phyloP scores from a whole-genome alignment of 345 rosid genomes.

The Erodium maritimum region DNA sequence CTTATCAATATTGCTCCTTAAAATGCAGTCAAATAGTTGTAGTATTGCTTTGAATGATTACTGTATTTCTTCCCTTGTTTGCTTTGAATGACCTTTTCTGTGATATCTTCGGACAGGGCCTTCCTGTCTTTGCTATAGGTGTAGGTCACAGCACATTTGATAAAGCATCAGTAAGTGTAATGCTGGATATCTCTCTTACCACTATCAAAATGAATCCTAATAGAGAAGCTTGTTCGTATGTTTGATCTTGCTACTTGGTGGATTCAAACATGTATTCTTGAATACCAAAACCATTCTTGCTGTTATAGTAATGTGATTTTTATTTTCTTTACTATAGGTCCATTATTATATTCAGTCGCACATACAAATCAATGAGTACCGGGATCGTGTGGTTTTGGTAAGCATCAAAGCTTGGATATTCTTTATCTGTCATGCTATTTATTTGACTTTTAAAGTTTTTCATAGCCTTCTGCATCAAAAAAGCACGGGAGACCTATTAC shows the following conservation, averaged over 20 bases:
- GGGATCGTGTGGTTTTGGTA: constrained; percentile 81
- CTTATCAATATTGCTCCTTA: not conserved
- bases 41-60: not conserved
- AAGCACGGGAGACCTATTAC: constrained; percentile 71
- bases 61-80: not conserved
- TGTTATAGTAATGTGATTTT: not conserved
- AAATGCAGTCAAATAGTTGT: not conserved
- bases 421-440: not conserved
- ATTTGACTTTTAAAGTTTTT: constrained; percentile 14
- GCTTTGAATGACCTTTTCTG: constrained; percentile 2
- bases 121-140: constrained; percentile 74
- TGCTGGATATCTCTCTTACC: not conserved
- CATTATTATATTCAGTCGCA: constrained; percentile 87
- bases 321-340: constrained; percentile 32
- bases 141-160: constrained; percentile 78
- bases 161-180: constrained; percentile 78
- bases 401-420: constrained; percentile 19
- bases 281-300: too few species aligned
- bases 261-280: not conserved
- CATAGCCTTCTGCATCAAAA: constrained; percentile 73
- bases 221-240: not conserved
- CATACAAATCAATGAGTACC: constrained; percentile 87
- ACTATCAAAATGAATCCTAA: not conserved
- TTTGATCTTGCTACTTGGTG: not conserved
- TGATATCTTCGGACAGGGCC: constrained; percentile 42